Evolutionary conservation across 2,329 filamentous ascomycete species (phyloP).

Genomic region (Fusarium tupiense): DNA sequence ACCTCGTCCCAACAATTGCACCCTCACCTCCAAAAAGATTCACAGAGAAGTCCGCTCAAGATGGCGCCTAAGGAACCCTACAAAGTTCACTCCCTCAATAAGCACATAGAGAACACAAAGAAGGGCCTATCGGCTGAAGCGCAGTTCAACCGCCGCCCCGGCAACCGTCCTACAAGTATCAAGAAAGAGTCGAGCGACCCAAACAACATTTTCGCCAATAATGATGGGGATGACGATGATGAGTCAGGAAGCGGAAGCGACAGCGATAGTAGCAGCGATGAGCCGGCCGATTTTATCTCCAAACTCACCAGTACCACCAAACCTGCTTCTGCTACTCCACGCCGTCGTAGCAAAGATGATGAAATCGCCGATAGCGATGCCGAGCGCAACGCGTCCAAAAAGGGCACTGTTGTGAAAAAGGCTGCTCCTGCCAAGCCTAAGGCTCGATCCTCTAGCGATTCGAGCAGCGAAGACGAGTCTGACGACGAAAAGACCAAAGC

Average conservation of each 20-base stretch:
- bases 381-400: slow-evolving; percentile 47
- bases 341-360: slow-evolving; percentile 47
- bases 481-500: slow-evolving; percentile 35
- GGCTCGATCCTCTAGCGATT: slow-evolving; percentile 33
- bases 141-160: slow-evolving; percentile 47
- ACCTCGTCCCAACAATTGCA: slow-evolving; percentile 37
- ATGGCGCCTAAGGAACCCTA: slow-evolving; percentile 52
- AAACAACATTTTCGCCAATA: slow-evolving; percentile 45
- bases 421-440: slow-evolving; percentile 28
- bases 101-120: slow-evolving; percentile 52
- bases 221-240: slow-evolving; percentile 45
- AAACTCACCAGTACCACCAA: slow-evolving; percentile 44
- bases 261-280: slow-evolving; percentile 24
- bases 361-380: slow-evolving; percentile 57
- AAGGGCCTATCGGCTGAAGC: slow-evolving; percentile 48
- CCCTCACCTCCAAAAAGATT: slow-evolving; percentile 27
- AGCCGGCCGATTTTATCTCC: slow-evolving; percentile 45
- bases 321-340: slow-evolving; percentile 18
- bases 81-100: slow-evolving; percentile 50
- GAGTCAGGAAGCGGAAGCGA: slow-evolving; percentile 47
- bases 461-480: slow-evolving; percentile 46
- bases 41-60: slow-evolving; percentile 28
- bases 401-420: slow-evolving; percentile 31
- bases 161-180: slow-evolving; percentile 40
- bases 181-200: slow-evolving; percentile 46